These are phyloP conservation scores for Omphalotus guepiniiformis DNA, from an alignment of 768 basidiomycete species.

Conservation along the genomic window DNA sequence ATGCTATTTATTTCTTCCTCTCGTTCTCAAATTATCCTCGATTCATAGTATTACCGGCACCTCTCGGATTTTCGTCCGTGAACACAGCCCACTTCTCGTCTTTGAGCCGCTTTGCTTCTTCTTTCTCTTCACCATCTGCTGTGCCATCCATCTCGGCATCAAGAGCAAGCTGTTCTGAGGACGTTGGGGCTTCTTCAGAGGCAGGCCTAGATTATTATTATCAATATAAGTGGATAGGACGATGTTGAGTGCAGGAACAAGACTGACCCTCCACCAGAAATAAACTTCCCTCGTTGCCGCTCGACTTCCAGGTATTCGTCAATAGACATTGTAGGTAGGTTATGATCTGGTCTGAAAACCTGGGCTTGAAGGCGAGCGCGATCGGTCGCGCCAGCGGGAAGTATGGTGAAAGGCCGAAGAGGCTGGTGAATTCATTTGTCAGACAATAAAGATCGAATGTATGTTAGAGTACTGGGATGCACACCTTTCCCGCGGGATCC, in stretches of 20 bases:
- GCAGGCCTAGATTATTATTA: constrained; percentile 66
- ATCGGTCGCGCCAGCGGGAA: constrained; percentile 66
- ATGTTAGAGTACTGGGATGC: constrained; percentile 13
- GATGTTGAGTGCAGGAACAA: neutral
- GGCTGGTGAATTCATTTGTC: constrained; percentile 44
- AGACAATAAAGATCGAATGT: neutral
- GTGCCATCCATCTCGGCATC: constrained; percentile 88
- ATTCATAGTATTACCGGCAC: constrained; percentile 98
- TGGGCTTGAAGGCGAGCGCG: constrained; percentile 69
- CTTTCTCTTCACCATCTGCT: constrained; percentile 56
- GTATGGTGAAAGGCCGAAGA: constrained; percentile 87
- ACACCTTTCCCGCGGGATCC: constrained; percentile 73
- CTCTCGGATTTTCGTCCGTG: constrained; percentile 80
- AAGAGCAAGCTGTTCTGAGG: constrained; percentile 70
- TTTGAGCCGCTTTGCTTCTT: constrained; percentile 73
- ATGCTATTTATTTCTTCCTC: neutral
- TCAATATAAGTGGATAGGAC: constrained; percentile 11
- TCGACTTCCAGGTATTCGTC: constrained; percentile 94
- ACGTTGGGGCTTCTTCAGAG: constrained; percentile 62
- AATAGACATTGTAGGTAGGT: constrained; percentile 91
- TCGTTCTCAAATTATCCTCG: constrained; percentile 50
- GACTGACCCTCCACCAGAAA: constrained; percentile 82
- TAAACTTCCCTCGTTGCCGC: constrained; percentile 75
- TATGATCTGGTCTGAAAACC: constrained; percentile 82
- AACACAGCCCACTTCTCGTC: constrained; percentile 91